Evolutionary conservation across 768 basidiomycete genomes (phyloP).

Genomic region (Filobasidium wieringae): DNA sequence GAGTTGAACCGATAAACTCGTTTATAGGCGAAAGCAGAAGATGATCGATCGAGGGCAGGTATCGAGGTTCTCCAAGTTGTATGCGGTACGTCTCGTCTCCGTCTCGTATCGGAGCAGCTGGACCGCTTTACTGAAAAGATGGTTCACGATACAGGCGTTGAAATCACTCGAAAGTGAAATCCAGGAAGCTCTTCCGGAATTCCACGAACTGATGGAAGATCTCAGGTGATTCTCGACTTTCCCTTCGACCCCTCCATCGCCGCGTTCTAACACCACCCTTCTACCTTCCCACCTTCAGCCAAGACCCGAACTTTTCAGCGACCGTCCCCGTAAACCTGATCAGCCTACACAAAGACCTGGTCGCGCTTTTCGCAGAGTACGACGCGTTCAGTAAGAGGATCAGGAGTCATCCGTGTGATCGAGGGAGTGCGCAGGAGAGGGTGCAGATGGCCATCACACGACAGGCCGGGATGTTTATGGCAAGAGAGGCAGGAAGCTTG

Average conservation of each 20-base stretch:
- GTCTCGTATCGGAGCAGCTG: not conserved
- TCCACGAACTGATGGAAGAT: conserved; percentile 68
- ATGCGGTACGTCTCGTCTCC: conserved; percentile 47
- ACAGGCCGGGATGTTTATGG: conserved; percentile 66
- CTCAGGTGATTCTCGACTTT: conserved; percentile 46
- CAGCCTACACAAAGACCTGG: conserved; percentile 61
- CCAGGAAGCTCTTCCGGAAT: conserved; percentile 71
- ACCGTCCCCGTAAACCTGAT: conserved; percentile 22
- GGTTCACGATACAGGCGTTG: conserved; percentile 47
- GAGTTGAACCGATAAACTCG: no score
- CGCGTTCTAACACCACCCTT: not conserved
- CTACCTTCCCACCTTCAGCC: not conserved
- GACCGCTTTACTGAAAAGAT: no score
- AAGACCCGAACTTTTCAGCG: not conserved
- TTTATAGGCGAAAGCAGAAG: conserved; percentile 63
- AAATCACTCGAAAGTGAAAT: conserved; percentile 72
- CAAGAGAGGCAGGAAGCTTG: conserved; percentile 79
- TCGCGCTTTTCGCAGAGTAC: conserved; percentile 78
- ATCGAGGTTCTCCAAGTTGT: conserved; percentile 56
- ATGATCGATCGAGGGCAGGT: conserved; percentile 51
- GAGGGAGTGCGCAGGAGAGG: conserved; percentile 62
- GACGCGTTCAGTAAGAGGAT: conserved; percentile 81
- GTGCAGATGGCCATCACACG: conserved; percentile 70
- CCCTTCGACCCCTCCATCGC: not conserved
- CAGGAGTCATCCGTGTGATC: conserved; percentile 53